Evolutionary conservation across 2,329 filamentous ascomycete species (phyloP), one percentile per base, ranked within the genome.

Genomic region (Penicillium concentricum): DNA sequence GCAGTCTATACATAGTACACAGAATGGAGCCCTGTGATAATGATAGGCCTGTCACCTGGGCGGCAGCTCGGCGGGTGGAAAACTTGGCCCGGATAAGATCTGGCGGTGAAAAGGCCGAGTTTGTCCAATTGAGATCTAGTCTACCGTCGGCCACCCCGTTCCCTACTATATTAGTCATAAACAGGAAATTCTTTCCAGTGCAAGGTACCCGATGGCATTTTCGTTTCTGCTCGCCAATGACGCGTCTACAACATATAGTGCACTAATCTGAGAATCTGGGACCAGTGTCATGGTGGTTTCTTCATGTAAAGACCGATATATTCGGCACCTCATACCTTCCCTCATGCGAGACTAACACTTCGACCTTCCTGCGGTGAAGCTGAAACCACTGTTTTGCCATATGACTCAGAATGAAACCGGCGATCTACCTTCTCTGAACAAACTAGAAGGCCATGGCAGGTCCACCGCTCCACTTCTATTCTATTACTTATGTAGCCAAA

Each of bases 51-150:
- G 46, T 52, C 54, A 54, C 28, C 48, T 52, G 42, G 43, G 51
- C 58, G 59, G 59, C 56, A 57, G 39, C 10, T 43, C 32, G 30
- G 38, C 45, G 41, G 34, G 49, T 52, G 42, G 42, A 20, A 15
- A 46, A 56, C 15, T 46, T 52, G 20, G 16, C 54, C 41, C 34
- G 48, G 54, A 56, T 52, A 46, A 56, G 35, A 46, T 62, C 55
- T 65, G 56, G 63, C 63, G 63, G 63, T 65, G 63, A 61, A 60
- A 61, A 48, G 20, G 30, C 49, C 47, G 54, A 44, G 34, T 48
- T 35, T 38, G 47, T 60, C 63, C 63, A 65, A 65, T 65, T n/a
- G 57, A 60, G 54, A 57, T 51, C 44, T 32, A 51, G 32, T 39
- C 41, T 46, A n/a, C 42, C 48, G 28, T 42, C 54, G 42, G 48